Evolutionary conservation across 139 green algal genomes (phyloP), one percentile per base, ranked within the genome.

Genomic region (Chara braunii): DNA sequence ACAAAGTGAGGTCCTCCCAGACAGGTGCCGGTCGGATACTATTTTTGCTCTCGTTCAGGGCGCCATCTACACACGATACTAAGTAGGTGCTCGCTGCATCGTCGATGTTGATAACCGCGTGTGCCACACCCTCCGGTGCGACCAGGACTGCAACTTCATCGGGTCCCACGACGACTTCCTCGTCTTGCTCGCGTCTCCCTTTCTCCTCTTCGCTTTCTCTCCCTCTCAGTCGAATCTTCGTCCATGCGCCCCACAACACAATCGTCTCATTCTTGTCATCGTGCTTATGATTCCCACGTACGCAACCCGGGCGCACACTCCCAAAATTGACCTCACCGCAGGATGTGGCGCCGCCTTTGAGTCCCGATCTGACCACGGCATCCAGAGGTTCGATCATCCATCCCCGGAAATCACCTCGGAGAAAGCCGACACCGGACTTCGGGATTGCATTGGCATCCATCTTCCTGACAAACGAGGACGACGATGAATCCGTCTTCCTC

Each of bases 311-410:
- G 31, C 35, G 23, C 24, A 73, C 22, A 24, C 57, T 22, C 7
- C 64, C 64, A 6, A 73, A 22, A 35, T 73, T 53, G n/a, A 61
- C 61, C 24, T 30, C 61, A 26, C 42, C 11, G 40, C 64, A 73
- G 34, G 30, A 23, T 1, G 51, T 23, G 8, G 64, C 22, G 33
- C 64, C 64, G 6, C 62, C 62, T 63, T 64, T 23, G 12, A 73
- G 64, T 8, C 64, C 64, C n/a, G 56, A 37, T 3, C 37, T 14
- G 14, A 8, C 30, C 9, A 56, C 64, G 14, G 64, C 64, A 22
- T 22, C 26, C n/a, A 71, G 22, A 9, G 64, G 64, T 37, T 73
- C 62, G 23, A 76, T 8, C 65, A 74, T 76, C 62, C 62, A 74
- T 8, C 62, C 64, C 23, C 67, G n/a, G 22, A 7, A 24, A 44